These are phyloP conservation scores for Fusarium denticulatum DNA, from an alignment of 2,329 filamentous ascomycete genomes.

Conservation along the genomic window DNA sequence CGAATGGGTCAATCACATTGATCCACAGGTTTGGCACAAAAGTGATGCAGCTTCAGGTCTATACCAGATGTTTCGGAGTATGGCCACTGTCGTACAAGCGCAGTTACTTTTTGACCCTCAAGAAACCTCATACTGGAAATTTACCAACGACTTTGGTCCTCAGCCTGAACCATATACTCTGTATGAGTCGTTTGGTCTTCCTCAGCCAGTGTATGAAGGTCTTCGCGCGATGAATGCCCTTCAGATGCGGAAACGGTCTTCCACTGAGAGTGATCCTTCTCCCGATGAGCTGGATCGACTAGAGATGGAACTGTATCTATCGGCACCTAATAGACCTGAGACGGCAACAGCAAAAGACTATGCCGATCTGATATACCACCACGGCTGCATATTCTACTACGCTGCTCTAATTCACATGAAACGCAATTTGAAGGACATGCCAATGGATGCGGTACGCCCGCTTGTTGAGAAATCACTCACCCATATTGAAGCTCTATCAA, in stretches of 20 bases:
- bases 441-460: constrained; percentile 35
- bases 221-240: constrained; percentile 34
- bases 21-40: constrained; percentile 38
- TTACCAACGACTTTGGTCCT: constrained; percentile 32
- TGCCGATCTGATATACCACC: constrained; percentile 37
- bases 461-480: constrained; percentile 38
- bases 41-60: constrained; percentile 35
- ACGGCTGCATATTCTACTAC: constrained; percentile 41
- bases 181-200: constrained; percentile 32
- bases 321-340: constrained; percentile 28
- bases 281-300: constrained; percentile 31
- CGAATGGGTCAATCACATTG: constrained; percentile 42
- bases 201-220: constrained; percentile 35
- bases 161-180: constrained; percentile 37
- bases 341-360: constrained; percentile 22
- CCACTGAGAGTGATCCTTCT: neutral
- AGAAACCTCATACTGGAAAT: constrained; percentile 30
- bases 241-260: constrained; percentile 24
- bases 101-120: constrained; percentile 33
- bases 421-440: constrained; percentile 35
- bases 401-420: constrained; percentile 41
- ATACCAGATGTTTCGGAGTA: constrained; percentile 41
- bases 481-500: constrained; percentile 33
- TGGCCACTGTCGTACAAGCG: constrained; percentile 36
- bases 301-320: constrained; percentile 36